phyloP scores from a whole-genome alignment of 192 early-diverging fungal species.

The Gaertneriomyces semiglobifer region DNA sequence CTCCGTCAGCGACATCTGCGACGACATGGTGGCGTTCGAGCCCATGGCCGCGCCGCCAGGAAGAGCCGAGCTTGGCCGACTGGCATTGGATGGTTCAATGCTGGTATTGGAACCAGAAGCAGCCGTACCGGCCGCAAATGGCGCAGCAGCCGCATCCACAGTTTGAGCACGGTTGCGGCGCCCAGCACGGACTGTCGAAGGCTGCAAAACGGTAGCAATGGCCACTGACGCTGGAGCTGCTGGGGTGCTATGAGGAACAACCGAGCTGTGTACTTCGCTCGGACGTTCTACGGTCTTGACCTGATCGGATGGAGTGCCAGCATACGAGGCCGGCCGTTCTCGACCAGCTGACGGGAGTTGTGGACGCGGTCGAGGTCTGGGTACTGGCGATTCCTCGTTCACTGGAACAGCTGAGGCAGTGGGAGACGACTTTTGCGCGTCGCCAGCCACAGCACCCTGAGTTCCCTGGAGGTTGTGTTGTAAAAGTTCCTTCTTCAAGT shows the following conservation, averaged over 20 bases:
- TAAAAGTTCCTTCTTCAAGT: slow-evolving; percentile 33
- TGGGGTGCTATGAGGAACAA: slow-evolving; percentile 7
- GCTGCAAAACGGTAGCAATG: slow-evolving; percentile 17
- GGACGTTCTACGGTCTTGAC: slow-evolving; percentile 8
- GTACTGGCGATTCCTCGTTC: slow-evolving; percentile 6
- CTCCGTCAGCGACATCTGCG: slow-evolving; percentile 35
- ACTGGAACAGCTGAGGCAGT: neutral
- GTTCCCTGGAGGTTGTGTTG: slow-evolving; percentile 21
- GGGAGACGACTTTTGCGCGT: slow-evolving; percentile 1
- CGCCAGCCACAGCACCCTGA: neutral
- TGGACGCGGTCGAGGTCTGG: slow-evolving; percentile 22
- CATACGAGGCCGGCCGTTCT: slow-evolving; percentile 43
- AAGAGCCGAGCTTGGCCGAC: slow-evolving; percentile 12
- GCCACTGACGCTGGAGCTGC: slow-evolving; percentile 13
- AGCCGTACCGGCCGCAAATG: slow-evolving; percentile 12
- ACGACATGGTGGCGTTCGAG: slow-evolving; percentile 8
- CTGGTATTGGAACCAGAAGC: slow-evolving; percentile 9
- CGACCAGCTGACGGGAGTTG: slow-evolving; percentile 15
- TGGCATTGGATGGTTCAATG: neutral
- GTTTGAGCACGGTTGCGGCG: slow-evolving; percentile 43
- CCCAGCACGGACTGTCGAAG: slow-evolving; percentile 10
- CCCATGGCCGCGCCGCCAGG: neutral
- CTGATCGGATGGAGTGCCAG: slow-evolving; percentile 35
- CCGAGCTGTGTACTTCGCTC: slow-evolving; percentile 34
- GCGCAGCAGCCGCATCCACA: slow-evolving; percentile 27